Evolutionary conservation across 768 basidiomycete species (phyloP).

Genomic region (Mycena capillaripes): DNA sequence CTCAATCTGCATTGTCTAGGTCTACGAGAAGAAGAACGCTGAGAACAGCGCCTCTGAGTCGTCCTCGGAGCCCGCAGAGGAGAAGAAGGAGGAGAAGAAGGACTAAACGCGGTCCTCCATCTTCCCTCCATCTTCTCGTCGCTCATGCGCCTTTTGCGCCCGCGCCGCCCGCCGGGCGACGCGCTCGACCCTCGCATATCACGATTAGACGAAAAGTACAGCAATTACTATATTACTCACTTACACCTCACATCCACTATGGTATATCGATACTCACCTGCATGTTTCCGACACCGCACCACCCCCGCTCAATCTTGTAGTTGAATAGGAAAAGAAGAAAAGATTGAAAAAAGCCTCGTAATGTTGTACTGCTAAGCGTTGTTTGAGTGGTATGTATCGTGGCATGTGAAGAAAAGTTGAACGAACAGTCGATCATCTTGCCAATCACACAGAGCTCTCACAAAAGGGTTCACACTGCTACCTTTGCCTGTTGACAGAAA

Average conservation of each 20-base stretch:
- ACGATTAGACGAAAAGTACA: conserved; percentile 36
- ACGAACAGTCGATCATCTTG: too few relatives aligned
- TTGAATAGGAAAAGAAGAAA: conserved; percentile 31
- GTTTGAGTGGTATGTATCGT: background rate
- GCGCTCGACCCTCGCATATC: background rate
- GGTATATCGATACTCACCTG: conserved; percentile 37
- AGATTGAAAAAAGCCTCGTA: conserved; percentile 18
- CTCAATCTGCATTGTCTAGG: conserved; percentile 45
- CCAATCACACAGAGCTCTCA: too few relatives aligned
- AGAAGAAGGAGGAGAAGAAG: conserved; percentile 86
- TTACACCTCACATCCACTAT: conserved; percentile 30
- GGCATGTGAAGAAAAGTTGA: background rate
- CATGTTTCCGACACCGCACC: conserved; percentile 1
- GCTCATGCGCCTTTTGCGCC: conserved; percentile 25
- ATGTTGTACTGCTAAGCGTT: too few relatives aligned
- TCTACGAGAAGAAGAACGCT: conserved; percentile 92
- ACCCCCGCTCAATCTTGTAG: conserved; percentile 32
- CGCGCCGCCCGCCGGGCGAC: conserved; percentile 10
- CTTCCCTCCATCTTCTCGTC: conserved; percentile 11
- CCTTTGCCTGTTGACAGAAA: too few relatives aligned
- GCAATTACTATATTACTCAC: conserved; percentile 30
- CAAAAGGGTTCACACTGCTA: too few relatives aligned
- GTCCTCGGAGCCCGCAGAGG: conserved; percentile 51
- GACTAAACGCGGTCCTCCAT: conserved; percentile 61
- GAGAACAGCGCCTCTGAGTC: conserved; percentile 68